These are phyloP conservation scores for Mycena olivaceomarginata DNA, from an alignment of 768 basidiomycete genomes.

Conservation along the genomic window DNA sequence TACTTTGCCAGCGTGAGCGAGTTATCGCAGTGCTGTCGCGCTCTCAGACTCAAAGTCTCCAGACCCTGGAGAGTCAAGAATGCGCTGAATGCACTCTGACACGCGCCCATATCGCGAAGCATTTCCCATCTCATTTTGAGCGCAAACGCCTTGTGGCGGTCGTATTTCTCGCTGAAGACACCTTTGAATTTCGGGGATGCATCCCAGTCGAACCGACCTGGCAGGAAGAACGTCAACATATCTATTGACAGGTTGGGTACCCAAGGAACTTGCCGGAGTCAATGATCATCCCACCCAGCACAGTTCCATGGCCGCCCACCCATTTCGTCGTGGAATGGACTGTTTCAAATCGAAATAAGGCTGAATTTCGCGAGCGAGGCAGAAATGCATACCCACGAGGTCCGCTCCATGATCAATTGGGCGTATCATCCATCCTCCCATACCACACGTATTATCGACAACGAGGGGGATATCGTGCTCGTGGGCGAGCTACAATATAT, in stretches of 20 bases:
- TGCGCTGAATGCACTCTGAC: constrained; percentile 73
- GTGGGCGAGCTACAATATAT: constrained; percentile 67
- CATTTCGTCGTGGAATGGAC: constrained; percentile 80
- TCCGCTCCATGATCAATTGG: constrained; percentile 54
- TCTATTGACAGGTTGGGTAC: no score
- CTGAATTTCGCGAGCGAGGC: neutral
- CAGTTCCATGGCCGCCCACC: constrained; percentile 83
- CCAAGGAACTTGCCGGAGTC: constrained; percentile 53
- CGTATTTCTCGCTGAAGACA: constrained; percentile 43
- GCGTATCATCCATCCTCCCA: constrained; percentile 66
- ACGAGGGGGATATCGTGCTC: constrained; percentile 74
- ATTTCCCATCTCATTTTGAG: constrained; percentile 66
- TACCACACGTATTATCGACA: constrained; percentile 80
- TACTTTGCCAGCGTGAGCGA: constrained; percentile 34
- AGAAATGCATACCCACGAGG: constrained; percentile 54
- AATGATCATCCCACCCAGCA: constrained; percentile 78
- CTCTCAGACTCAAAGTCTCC: constrained; percentile 34
- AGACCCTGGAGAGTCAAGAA: constrained; percentile 75
- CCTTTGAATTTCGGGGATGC: constrained; percentile 67
- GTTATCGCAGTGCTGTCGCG: constrained; percentile 34
- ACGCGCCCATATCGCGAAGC: constrained; percentile 73
- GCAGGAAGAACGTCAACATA: neutral
- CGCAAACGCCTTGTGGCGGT: constrained; percentile 35
- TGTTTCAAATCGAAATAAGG: constrained; percentile 31
- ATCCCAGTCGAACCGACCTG: constrained; percentile 76